These are phyloP conservation scores for Antrodiella citrinella DNA, from an alignment of 768 basidiomycete genomes.

Conservation along the genomic window DNA sequence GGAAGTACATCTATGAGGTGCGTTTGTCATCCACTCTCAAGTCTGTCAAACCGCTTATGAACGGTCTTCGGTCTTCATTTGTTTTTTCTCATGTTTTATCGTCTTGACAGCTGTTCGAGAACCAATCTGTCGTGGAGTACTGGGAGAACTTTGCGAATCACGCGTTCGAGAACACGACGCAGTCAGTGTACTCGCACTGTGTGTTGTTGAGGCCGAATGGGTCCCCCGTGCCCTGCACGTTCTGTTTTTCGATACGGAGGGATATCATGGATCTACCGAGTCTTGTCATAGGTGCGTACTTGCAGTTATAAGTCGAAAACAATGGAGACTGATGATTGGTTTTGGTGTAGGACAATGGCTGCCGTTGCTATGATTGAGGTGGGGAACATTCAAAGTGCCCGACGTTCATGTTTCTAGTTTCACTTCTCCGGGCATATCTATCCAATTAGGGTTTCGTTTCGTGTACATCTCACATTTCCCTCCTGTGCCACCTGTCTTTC, in stretches of 20 bases:
- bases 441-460: no score
- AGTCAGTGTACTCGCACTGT: conserved; percentile 90
- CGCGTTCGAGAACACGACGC: conserved; percentile 96
- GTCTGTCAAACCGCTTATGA: background rate
- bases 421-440: no score
- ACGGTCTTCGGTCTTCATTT: background rate
- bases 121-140: conserved; percentile 90
- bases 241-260: conserved; percentile 92
- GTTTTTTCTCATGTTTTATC: background rate
- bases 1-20: conserved; percentile 65
- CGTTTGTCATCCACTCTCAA: background rate
- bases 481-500: conserved; percentile 3
- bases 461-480: background rate
- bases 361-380: conserved; percentile 50
- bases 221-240: conserved; percentile 81
- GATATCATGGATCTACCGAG: conserved; percentile 89
- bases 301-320: background rate
- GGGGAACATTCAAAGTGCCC: no score
- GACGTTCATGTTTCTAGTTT: no score
- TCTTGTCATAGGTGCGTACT: conserved; percentile 68
- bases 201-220: conserved; percentile 81
- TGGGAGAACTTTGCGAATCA: conserved; percentile 96
- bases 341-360: conserved; percentile 70
- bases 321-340: background rate
- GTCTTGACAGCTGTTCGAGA: conserved; percentile 71